Base-by-base conservation (phyloP, 208 protist species). In the Balamuthia mandrillaris region DNA sequence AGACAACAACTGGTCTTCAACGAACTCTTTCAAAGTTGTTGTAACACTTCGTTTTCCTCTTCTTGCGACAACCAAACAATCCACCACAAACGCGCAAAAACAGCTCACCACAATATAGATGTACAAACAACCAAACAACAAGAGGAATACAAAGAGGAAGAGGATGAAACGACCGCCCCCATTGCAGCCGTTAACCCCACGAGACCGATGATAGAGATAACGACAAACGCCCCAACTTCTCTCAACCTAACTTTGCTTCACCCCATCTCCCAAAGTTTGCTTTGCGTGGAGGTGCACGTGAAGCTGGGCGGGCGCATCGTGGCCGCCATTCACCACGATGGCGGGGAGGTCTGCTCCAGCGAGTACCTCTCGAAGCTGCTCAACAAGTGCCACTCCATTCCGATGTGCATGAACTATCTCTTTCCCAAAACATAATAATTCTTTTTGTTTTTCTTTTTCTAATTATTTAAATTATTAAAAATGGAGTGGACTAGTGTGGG, bases 1-100 rank as follows among this genome's bases (percentile, higher is more conserved):
- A 39, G 61, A 9, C 61, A 70, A n/a, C 61, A 70, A 44, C 61
- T 70, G 61, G 61, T 70, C 10, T 70, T 70, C 61, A 70, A 70
- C 37, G 61, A 70, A 27, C 61, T 70, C 37, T 70, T 45, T 41
- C 41, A 33, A 41, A 70, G 61, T 41, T 70, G 61, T 21, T 70
- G 41, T 18, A 18, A 33, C 61, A 33, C 16, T 33, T 33, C 14
- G 14, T n/a, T 54, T 7, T 27, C 3, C 21, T 14, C 6, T 16
- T 10, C 10, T 33, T 16, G 24, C 56, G 31, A 18, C 61, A 16
- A 33, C 41, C 18, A 7, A 12, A 29, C 12, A 31, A 29, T 27
- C 37, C 14, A 41, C 41, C 21, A n/a, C n/a, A n/a, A n/a, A n/a
- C n/a, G n/a, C n/a, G n/a, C n/a, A n/a, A n/a, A n/a, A n/a, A n/a